Conservation (phyloP, 2,329 filamentous ascomycete species). For the Arachnomyces sp. region DNA sequence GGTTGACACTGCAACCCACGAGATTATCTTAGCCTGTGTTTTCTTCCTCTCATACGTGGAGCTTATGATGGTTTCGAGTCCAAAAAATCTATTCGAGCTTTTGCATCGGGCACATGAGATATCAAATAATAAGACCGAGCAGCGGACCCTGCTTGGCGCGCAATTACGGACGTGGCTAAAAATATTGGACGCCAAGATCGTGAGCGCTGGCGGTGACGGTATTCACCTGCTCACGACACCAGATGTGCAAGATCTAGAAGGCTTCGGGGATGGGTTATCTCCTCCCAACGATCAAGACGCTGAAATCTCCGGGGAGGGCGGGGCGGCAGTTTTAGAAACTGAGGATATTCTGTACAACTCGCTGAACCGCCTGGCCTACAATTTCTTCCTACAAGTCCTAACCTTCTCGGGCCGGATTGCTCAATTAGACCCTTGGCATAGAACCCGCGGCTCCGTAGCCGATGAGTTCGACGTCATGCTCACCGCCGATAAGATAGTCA, state of each 20-base stretch:
- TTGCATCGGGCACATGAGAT: not conserved
- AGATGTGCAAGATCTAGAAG: not conserved
- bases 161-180: slow-evolving; percentile 1
- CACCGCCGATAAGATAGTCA: slow-evolving; percentile 41
- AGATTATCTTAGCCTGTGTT: not conserved
- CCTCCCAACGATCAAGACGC: not conserved
- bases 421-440: slow-evolving; percentile 48
- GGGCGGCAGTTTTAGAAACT: slow-evolving; percentile 20
- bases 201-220: slow-evolving; percentile 1
- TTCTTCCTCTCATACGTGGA: slow-evolving; percentile 2
- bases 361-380: slow-evolving; percentile 45
- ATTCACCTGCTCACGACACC: not conserved
- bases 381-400: slow-evolving; percentile 50
- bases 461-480: slow-evolving; percentile 51
- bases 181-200: slow-evolving; percentile 1
- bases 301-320: not conserved
- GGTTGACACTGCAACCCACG: not conserved
- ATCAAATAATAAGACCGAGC: not conserved
- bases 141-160: not conserved
- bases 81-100: slow-evolving; percentile 1
- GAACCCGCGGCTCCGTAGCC: slow-evolving; percentile 45
- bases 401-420: slow-evolving; percentile 49
- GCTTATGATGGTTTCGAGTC: not conserved
- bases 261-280: not conserved
- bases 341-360: slow-evolving; percentile 47